Evolutionary conservation across 192 early-diverging fungal genomes (phyloP).

Genomic region (Coemansia sp.): DNA sequence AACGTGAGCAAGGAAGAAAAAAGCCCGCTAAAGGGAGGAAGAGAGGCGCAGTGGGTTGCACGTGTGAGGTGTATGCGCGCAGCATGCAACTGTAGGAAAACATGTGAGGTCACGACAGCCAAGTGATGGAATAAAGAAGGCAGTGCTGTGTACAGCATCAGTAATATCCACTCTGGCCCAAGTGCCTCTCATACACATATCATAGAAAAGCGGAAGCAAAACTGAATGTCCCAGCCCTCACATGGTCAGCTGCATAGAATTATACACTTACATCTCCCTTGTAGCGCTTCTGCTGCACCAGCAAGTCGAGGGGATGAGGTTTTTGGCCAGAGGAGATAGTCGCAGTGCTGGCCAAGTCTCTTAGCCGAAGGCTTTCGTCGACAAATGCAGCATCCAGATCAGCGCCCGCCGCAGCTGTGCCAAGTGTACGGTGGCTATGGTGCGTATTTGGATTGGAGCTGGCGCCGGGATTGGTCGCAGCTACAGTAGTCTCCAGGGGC

Average conservation of each 20-base stretch:
- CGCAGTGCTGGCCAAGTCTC: neutral
- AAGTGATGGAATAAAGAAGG: neutral
- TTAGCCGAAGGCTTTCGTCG: neutral
- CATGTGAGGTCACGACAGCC: slow-evolving; percentile 1
- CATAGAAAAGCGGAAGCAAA: neutral
- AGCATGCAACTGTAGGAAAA: neutral
- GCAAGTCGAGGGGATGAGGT: neutral
- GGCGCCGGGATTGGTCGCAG: neutral
- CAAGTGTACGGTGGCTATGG: neutral
- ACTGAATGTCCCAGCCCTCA: neutral
- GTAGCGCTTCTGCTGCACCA: neutral
- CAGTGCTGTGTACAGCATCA: neutral
- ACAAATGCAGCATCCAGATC: neutral
- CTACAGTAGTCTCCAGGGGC: slow-evolving; percentile 2
- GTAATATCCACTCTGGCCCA: neutral
- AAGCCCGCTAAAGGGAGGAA: neutral
- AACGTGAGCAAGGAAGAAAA: neutral
- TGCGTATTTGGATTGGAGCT: neutral
- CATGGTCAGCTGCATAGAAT: neutral
- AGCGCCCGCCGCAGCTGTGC: neutral
- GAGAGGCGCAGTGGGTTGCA: neutral
- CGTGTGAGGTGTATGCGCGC: neutral
- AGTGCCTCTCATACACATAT: neutral
- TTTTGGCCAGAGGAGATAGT: neutral
- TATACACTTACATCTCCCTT: neutral